Evolutionary conservation across 164 flowering plant species (phyloP).

Genomic region (Amborella trichopoda): DNA sequence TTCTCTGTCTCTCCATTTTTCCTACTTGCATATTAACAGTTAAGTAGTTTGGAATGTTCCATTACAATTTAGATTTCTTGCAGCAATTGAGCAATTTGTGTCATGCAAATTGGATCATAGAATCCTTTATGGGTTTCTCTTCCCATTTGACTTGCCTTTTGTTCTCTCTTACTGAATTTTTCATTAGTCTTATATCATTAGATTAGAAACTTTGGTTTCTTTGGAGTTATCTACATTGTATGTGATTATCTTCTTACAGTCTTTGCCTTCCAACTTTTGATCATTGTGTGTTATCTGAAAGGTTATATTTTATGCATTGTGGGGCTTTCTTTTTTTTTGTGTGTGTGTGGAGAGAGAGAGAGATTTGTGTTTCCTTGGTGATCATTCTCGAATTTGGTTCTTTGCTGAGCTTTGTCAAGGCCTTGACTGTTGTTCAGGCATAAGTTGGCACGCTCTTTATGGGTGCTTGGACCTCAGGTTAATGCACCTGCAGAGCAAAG

Average conservation of each 20-base stretch:
- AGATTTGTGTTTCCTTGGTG: not conserved
- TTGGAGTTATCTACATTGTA: no score
- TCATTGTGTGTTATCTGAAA: not conserved
- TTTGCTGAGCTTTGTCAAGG: not conserved
- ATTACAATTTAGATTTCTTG: no score
- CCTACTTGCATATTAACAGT: no score
- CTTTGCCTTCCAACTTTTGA: not conserved
- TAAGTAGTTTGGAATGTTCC: no score
- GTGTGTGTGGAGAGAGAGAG: not conserved
- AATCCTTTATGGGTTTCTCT: not conserved
- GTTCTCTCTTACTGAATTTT: not conserved
- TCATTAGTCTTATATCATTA: no score
- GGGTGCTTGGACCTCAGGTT: constrained; percentile 42
- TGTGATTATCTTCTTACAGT: not conserved
- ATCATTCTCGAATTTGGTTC: not conserved
- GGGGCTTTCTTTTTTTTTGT: not conserved
- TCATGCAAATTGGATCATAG: not conserved
- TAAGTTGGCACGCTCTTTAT: constrained; percentile 39
- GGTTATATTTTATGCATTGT: not conserved
- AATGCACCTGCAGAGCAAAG: constrained; percentile 23
- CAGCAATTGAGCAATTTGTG: not conserved
- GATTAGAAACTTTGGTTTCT: no score
- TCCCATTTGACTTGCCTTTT: not conserved
- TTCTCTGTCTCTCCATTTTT: not conserved
- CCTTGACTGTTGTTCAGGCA: constrained; percentile 30